A percentile compares a stretch with the other conserved stretches of the same genome.
Evolutionary conservation across 2,329 filamentous ascomycete genomes (phyloP).

Genomic region (Penicillium hesseltinei): DNA sequence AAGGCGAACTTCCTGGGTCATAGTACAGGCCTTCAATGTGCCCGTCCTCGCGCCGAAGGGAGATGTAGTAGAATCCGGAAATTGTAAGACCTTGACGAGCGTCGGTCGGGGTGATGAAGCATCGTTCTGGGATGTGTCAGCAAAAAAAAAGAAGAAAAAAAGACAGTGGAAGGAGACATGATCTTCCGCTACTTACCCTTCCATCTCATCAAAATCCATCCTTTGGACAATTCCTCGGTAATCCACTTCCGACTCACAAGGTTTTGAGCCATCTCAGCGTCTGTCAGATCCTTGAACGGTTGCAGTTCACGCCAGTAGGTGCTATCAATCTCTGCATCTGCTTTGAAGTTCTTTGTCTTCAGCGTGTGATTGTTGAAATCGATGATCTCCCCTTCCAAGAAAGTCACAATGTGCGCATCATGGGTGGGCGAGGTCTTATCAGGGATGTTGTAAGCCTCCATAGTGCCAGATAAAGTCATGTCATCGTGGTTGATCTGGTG

Average conservation of each 20-base stretch:
- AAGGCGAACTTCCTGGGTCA: slow-evolving; percentile 50
- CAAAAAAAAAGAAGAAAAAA: neutral
- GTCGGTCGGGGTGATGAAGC: slow-evolving; percentile 49
- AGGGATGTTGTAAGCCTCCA: slow-evolving; percentile 69
- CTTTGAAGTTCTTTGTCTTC: slow-evolving; percentile 49
- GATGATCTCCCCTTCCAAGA: slow-evolving; percentile 67
- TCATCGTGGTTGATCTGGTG: slow-evolving; percentile 59
- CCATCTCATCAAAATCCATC: slow-evolving; percentile 54
- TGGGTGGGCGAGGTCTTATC: slow-evolving; percentile 46
- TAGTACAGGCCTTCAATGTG: slow-evolving; percentile 51
- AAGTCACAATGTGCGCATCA: slow-evolving; percentile 59
- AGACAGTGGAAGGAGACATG: neutral
- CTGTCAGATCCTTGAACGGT: slow-evolving; percentile 47
- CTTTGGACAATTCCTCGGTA: slow-evolving; percentile 40
- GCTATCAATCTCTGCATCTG: slow-evolving; percentile 47
- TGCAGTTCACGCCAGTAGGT: slow-evolving; percentile 51
- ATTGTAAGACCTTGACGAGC: slow-evolving; percentile 50
- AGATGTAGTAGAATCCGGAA: slow-evolving; percentile 52
- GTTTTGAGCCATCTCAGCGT: slow-evolving; percentile 45
- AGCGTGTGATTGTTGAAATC: slow-evolving; percentile 56
- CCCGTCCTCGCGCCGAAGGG: slow-evolving; percentile 46
- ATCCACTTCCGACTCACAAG: slow-evolving; percentile 47
- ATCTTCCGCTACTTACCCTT: slow-evolving; percentile 39
- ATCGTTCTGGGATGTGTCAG: slow-evolving; percentile 40
- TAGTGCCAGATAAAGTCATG: slow-evolving; percentile 65